A percentile compares a stretch with the other conserved stretches of the same genome.
Evolutionary conservation across 495 filamentous ascomycete genomes (phyloP).

Genomic region (Lasiosphaeris hirsuta): DNA sequence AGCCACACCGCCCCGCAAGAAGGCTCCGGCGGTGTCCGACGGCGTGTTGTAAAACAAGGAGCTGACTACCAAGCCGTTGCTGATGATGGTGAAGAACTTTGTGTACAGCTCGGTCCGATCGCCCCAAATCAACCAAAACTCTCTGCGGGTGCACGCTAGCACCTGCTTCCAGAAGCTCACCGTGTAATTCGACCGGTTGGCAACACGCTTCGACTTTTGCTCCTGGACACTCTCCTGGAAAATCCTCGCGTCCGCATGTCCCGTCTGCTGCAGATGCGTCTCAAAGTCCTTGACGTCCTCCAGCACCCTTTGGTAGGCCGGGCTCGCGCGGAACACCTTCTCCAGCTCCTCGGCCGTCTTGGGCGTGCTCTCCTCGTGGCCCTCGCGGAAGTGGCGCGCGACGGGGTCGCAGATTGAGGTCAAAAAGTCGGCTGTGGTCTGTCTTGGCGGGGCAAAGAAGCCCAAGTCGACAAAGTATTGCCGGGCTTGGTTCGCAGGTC

Average conservation of each 20-base stretch:
- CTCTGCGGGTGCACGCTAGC: conserved; percentile 50
- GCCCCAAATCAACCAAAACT: conserved; percentile 58
- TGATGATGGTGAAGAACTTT: conserved; percentile 53
- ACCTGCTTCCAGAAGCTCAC: conserved; percentile 58
- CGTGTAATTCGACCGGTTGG: conserved; percentile 51
- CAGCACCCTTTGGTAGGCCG: conserved; percentile 46
- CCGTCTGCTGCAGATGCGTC: conserved; percentile 29
- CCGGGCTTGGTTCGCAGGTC: conserved; percentile 53
- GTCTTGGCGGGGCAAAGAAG: conserved; percentile 51
- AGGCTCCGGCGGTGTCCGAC: conserved; percentile 50
- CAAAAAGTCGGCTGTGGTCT: conserved; percentile 67
- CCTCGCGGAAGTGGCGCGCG: conserved; percentile 58
- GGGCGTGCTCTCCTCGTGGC: conserved; percentile 62
- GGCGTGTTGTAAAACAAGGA: conserved; percentile 72
- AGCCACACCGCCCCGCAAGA: conserved; percentile 52
- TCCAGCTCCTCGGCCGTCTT: conserved; percentile 70
- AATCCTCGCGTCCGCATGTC: conserved; percentile 37
- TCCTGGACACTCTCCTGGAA: conserved; percentile 51
- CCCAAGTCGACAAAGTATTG: conserved; percentile 62
- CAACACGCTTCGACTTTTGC: conserved; percentile 33
- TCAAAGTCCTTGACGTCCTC: conserved; percentile 51
- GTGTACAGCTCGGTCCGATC: conserved; percentile 59
- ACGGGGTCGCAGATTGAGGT: conserved; percentile 67
- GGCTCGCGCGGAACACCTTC: conserved; percentile 55
- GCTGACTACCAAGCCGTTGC: conserved; percentile 74